Conservation (phyloP, 2,329 filamentous ascomycete genomes). For the Sporothrix schenckii region DNA sequence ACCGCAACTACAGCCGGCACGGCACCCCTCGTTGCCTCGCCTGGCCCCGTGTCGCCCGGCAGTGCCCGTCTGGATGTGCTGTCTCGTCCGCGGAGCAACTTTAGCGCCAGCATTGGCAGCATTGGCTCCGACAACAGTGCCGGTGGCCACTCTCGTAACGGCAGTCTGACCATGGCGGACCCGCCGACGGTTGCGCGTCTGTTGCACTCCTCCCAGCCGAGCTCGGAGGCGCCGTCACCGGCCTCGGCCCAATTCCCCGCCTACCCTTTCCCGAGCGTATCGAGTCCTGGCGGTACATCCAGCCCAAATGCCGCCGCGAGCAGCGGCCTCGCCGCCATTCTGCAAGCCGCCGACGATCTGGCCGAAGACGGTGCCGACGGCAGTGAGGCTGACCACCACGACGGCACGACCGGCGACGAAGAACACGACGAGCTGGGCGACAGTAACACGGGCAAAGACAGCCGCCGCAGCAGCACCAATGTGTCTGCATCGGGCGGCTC, state of each 20-base stretch:
- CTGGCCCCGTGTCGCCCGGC: constrained; percentile 26
- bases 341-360: constrained; percentile 60
- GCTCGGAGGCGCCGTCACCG: constrained; percentile 33
- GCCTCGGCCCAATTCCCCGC: constrained; percentile 15
- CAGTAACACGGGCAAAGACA: constrained; percentile 33
- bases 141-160: constrained; percentile 46
- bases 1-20: neutral
- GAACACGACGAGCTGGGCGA: constrained; percentile 32
- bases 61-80: neutral
- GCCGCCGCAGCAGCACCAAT: constrained; percentile 22
- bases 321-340: constrained; percentile 55
- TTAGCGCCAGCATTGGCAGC: constrained; percentile 29
- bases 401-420: neutral
- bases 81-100: constrained; percentile 27
- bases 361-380: constrained; percentile 37
- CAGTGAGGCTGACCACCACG: neutral
- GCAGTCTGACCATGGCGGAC: constrained; percentile 43
- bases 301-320: constrained; percentile 26
- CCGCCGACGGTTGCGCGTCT: constrained; percentile 33
- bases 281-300: neutral
- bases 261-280: constrained; percentile 21
- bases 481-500: neutral
- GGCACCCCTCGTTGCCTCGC: neutral
- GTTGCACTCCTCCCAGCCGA: constrained; percentile 31
- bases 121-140: constrained; percentile 26